These are phyloP conservation scores for Malus sylvestris DNA, from an alignment of 306 rosid genomes.

Conservation along the genomic window DNA sequence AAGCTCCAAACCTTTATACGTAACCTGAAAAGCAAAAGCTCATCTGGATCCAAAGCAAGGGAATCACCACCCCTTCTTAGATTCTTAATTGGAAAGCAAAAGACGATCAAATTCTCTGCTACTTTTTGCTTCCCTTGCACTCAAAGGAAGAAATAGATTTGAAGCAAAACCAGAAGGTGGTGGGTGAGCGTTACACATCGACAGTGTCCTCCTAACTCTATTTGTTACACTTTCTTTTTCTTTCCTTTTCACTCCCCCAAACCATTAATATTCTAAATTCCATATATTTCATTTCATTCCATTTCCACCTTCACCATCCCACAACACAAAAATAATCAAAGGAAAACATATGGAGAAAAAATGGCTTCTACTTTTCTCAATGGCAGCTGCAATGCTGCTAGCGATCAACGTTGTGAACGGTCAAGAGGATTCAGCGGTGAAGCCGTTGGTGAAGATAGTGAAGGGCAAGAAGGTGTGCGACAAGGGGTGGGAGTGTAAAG, in stretches of 20 bases:
- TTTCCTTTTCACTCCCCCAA: conserved; percentile 39
- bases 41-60: not conserved
- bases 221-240: conserved; percentile 59
- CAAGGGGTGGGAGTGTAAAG: conserved; percentile 85
- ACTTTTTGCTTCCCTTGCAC: conserved; percentile 26
- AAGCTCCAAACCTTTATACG: not conserved
- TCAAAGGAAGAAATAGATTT: conserved; percentile 34
- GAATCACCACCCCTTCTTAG: not conserved
- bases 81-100: not conserved
- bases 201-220: conserved; percentile 26
- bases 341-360: conserved; percentile 35
- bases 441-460: conserved; percentile 58
- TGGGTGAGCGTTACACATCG: conserved; percentile 8
- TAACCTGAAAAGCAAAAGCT: not conserved
- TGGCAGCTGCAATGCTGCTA: conserved; percentile 10
- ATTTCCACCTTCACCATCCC: conserved; percentile 9
- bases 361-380: conserved; percentile 31
- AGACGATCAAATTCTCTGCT: not conserved
- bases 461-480: conserved; percentile 71
- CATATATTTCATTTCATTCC: conserved; percentile 2
- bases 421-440: conserved; percentile 19
- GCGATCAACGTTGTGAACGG: not conserved
- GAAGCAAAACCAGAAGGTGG: conserved; percentile 37
- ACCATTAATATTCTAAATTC: not conserved
- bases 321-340: not conserved